A percentile compares a stretch with the other conserved stretches of the same genome.
Conservation (phyloP, 768 basidiomycete species). For the Mycena indigotica region DNA sequence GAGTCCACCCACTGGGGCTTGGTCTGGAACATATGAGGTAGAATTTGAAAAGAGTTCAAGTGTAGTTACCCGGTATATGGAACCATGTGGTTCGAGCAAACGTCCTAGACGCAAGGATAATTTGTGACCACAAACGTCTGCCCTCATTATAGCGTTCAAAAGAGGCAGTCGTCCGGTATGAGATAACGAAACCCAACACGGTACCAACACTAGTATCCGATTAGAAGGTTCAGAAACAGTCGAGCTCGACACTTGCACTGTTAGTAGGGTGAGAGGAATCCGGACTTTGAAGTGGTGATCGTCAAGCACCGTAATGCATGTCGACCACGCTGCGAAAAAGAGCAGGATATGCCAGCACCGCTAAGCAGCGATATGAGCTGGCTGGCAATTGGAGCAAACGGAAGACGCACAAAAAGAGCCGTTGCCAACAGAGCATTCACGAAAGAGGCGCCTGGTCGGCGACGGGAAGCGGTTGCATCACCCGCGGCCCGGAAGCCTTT, state of each 20-base stretch:
- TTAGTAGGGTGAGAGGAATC: constrained; percentile 60
- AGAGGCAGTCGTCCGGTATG: constrained; percentile 70
- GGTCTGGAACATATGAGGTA: constrained; percentile 7
- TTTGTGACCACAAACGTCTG: constrained; percentile 66
- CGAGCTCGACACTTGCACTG: constrained; percentile 50
- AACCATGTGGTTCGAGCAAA: constrained; percentile 69
- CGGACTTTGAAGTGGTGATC: constrained; percentile 44
- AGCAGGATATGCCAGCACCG: constrained; percentile 70
- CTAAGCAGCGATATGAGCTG: neutral
- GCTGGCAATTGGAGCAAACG: neutral
- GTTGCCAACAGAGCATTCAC: constrained; percentile 34
- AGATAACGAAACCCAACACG: constrained; percentile 74
- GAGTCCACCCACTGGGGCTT: constrained; percentile 7
- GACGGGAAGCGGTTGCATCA: constrained; percentile 17
- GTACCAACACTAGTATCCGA: constrained; percentile 48
- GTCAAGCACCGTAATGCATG: constrained; percentile 57
- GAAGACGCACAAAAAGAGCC: constrained; percentile 27
- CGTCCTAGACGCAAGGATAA: constrained; percentile 58
- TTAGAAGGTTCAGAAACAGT: neutral
- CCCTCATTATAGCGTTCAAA: constrained; percentile 82
- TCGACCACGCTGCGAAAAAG: constrained; percentile 66
- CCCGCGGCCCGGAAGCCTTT: constrained; percentile 16
- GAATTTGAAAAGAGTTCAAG: constrained; percentile 30
- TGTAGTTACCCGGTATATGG: constrained; percentile 53
- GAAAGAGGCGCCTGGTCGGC: constrained; percentile 23